Percentiles rank a stretch among this genome's conserved stretches.
phyloP scores from a whole-genome alignment of 176 grass and related monocot species.

The Melocanna baccifera region DNA sequence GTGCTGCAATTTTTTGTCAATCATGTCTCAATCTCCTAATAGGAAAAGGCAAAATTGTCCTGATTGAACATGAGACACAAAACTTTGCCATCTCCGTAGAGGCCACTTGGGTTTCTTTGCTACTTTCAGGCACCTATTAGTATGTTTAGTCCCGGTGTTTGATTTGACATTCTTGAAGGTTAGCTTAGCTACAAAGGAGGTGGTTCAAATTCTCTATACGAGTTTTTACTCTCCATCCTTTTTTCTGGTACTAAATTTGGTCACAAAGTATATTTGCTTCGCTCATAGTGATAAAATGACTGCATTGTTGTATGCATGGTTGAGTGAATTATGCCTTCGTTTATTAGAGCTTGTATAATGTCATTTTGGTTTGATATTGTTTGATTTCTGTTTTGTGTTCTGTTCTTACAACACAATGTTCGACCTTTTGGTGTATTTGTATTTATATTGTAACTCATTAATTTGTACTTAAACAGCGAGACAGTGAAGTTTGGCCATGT shows the following conservation, averaged over 20 bases:
- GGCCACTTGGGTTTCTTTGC: not conserved
- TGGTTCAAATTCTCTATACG: not conserved
- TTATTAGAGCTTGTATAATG: not conserved
- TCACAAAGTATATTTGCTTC: not conserved
- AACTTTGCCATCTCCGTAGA: not conserved
- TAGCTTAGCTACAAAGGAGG: not conserved
- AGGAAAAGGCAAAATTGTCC: not conserved
- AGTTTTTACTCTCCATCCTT: not conserved
- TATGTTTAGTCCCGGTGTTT: not conserved
- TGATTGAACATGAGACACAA: not conserved
- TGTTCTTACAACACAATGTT: not conserved
- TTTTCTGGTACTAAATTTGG: not conserved
- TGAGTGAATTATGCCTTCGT: not conserved
- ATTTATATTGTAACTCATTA: not conserved
- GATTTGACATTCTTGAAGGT: not conserved
- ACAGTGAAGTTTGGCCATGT: conserved; percentile 98
- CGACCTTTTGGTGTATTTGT: not conserved
- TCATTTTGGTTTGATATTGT: not conserved
- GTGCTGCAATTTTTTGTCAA: not conserved
- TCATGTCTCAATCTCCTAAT: not conserved
- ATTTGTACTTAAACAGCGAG: conserved; percentile 56
- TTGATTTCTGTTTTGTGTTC: not conserved
- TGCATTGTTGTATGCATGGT: not conserved
- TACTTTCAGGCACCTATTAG: not conserved
- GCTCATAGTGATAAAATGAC: not conserved